Percentiles rank a stretch among this genome's conserved stretches.
Conservation (phyloP, 163 green algal species). For the Scenedesmus sp. region DNA sequence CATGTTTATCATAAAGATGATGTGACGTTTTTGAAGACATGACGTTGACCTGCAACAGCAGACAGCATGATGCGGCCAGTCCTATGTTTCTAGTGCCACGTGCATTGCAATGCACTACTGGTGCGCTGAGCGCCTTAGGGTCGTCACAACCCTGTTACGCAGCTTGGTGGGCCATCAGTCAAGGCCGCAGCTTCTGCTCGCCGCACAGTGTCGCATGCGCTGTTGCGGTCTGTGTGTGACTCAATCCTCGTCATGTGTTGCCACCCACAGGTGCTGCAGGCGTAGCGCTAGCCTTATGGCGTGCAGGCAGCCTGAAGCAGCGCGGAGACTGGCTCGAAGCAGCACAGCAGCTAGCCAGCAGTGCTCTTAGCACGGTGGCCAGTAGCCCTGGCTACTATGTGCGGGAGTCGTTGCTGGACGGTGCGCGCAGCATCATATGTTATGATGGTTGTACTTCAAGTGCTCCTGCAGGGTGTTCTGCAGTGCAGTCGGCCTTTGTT, state of each 20-base stretch:
- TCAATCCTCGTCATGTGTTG: not conserved
- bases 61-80: not conserved
- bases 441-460: no score
- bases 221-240: not conserved
- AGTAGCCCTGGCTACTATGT: not conserved
- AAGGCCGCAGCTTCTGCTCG: not conserved
- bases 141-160: not conserved
- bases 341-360: not conserved
- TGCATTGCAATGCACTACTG: not conserved
- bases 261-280: constrained; percentile 26
- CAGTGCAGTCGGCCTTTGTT: no score
- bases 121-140: not conserved
- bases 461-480: no score
- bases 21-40: not conserved
- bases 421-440: not conserved
- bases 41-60: not conserved
- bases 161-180: not conserved
- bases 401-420: constrained; percentile 32
- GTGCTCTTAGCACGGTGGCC: not conserved
- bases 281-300: constrained; percentile 21
- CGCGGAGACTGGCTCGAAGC: not conserved
- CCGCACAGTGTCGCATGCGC: not conserved
- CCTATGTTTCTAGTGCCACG: not conserved
- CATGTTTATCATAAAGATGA: not conserved
- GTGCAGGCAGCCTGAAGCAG: constrained; percentile 2